Percentiles rank a stretch among this genome's conserved stretches.
phyloP scores from a whole-genome alignment of 306 rosid genomes.

The Notholithocarpus densiflorus region DNA sequence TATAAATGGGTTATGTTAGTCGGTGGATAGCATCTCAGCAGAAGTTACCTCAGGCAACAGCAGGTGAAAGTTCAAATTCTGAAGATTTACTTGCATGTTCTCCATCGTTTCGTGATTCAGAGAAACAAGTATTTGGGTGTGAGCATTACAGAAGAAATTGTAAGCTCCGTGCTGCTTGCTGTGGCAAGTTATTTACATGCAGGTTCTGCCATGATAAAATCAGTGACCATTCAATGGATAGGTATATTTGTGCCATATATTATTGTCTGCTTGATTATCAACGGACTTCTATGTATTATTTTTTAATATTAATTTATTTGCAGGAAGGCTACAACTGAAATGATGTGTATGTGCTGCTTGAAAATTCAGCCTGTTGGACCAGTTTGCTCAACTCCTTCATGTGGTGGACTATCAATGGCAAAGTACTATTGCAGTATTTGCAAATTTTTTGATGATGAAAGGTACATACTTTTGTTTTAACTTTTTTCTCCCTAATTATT shows the following conservation, averaged over 20 bases:
- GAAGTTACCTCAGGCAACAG: constrained; percentile 50
- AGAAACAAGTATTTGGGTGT: constrained; percentile 53
- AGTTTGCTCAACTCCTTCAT: constrained; percentile 56
- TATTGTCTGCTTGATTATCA: not conserved
- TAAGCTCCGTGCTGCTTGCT: constrained; percentile 77
- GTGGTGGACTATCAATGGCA: constrained; percentile 66
- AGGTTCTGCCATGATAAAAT: constrained; percentile 79
- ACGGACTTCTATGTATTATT: not conserved
- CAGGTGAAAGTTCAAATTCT: constrained; percentile 40
- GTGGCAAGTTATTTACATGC: constrained; percentile 65
- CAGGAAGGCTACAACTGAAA: constrained; percentile 68
- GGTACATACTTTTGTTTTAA: constrained; percentile 26
- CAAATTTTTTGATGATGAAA: constrained; percentile 79
- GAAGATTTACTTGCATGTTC: constrained; percentile 41
- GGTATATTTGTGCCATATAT: constrained; percentile 36
- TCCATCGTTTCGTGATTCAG: constrained; percentile 48
- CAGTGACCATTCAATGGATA: constrained; percentile 78
- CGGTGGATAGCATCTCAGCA: constrained; percentile 81
- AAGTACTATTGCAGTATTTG: constrained; percentile 64
- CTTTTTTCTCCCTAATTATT: too few species aligned
- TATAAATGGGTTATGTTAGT: constrained; percentile 24
- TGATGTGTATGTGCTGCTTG: constrained; percentile 73
- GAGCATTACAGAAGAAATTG: constrained; percentile 79
- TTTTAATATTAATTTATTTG: constrained; percentile 2
- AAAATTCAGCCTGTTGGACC: constrained; percentile 61